These are phyloP conservation scores for Basidioascus undulatus DNA, from an alignment of 768 basidiomycete genomes.

Conservation along the genomic window DNA sequence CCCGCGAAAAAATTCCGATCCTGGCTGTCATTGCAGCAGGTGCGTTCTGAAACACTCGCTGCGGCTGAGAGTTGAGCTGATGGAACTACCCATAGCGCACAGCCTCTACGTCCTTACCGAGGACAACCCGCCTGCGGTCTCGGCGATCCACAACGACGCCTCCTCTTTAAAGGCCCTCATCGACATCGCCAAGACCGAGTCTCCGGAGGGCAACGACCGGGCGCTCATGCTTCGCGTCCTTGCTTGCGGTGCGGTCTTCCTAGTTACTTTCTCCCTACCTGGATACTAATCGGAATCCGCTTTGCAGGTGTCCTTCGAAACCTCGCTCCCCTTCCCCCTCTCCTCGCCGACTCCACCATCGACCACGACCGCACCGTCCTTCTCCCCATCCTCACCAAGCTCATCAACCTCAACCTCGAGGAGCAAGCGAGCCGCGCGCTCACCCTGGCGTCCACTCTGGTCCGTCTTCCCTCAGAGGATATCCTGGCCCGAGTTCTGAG, in stretches of 20 bases:
- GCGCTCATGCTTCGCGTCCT: slow-evolving; percentile 35
- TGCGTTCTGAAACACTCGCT: slow-evolving; percentile 17
- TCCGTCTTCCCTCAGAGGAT: too few relatives aligned
- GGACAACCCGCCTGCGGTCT: slow-evolving; percentile 53
- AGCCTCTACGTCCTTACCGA: slow-evolving; percentile 81
- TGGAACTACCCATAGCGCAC: slow-evolving; percentile 33
- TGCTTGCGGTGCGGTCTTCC: slow-evolving; percentile 32
- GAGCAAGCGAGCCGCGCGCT: slow-evolving; percentile 15
- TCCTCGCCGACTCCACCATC: slow-evolving; percentile 32
- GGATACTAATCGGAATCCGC: neutral
- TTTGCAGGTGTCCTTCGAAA: slow-evolving; percentile 46
- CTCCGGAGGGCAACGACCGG: slow-evolving; percentile 24
- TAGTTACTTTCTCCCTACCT: neutral
- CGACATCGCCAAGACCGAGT: slow-evolving; percentile 27
- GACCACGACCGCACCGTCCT: slow-evolving; percentile 50
- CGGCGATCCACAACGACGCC: slow-evolving; percentile 36
- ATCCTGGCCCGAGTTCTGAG: too few relatives aligned
- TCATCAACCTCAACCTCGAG: slow-evolving; percentile 34
- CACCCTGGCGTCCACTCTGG: too few relatives aligned
- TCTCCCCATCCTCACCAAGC: slow-evolving; percentile 42
- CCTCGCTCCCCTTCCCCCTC: slow-evolving; percentile 48
- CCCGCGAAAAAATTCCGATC: slow-evolving; percentile 41
- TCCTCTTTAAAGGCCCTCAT: slow-evolving; percentile 40
- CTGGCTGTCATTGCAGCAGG: slow-evolving; percentile 59
- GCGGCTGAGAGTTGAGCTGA: neutral